These are phyloP conservation scores for Aureobasidium leucospermi DNA, from an alignment of 2,329 filamentous ascomycete species.

Conservation along the genomic window DNA sequence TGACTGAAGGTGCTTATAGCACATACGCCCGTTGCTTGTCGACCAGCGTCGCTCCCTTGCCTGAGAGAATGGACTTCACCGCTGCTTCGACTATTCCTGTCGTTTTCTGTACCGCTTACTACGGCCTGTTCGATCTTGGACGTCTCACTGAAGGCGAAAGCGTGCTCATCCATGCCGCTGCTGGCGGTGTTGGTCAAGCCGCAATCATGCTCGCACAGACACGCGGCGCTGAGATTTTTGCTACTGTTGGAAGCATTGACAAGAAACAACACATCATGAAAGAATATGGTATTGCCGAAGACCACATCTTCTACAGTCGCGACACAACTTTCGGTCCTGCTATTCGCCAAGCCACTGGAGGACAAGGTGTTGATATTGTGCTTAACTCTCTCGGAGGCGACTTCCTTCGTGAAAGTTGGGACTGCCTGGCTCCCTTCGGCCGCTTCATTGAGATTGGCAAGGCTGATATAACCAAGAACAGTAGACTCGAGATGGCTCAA, in stretches of 20 bases:
- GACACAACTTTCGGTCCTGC: conserved; percentile 22
- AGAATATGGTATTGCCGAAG: conserved; percentile 17
- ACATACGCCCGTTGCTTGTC: conserved; percentile 1
- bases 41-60: conserved; percentile 1
- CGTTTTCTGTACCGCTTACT: conserved; percentile 21
- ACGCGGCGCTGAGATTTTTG: conserved; percentile 4
- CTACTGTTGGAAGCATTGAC: conserved; percentile 3
- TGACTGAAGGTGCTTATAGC: conserved; percentile 7
- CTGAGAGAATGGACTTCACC: conserved; percentile 18
- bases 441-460: conserved; percentile 24
- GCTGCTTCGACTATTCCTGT: conserved; percentile 21
- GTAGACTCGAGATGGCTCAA: conserved; percentile 13
- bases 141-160: conserved; percentile 27
- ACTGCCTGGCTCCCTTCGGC: conserved; percentile 23
- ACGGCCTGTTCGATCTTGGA: conserved; percentile 24
- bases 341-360: conserved; percentile 21
- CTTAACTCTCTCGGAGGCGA: conserved; percentile 24
- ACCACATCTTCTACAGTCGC: conserved; percentile 25
- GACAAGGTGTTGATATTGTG: conserved; percentile 27
- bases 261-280: conserved; percentile 7
- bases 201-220: conserved; percentile 3
- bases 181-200: conserved; percentile 2
- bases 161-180: conserved; percentile 3
- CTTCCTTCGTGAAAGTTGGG: conserved; percentile 22
- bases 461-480: conserved; percentile 15